Conservation (phyloP, 176 grass and related monocot genomes). For the Cenchrus americanus region DNA sequence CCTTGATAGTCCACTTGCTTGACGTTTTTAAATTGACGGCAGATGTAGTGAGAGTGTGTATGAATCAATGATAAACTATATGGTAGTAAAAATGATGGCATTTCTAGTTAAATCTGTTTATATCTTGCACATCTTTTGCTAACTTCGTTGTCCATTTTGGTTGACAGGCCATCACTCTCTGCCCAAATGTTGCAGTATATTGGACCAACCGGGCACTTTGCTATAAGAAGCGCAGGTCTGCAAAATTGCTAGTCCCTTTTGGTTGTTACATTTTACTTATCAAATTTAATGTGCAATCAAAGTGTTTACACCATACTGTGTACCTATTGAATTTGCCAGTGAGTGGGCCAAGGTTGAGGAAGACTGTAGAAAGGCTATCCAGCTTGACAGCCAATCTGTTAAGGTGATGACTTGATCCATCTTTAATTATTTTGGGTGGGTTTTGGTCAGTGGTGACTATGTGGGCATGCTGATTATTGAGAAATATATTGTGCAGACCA, state of each 20-base stretch:
- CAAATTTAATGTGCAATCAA: conserved; percentile 2
- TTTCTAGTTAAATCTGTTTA: neutral
- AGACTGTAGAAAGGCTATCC: conserved; percentile 81
- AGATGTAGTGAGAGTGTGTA: neutral
- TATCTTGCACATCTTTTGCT: conserved; percentile 5
- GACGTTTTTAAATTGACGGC: neutral
- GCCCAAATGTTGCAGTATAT: conserved; percentile 71
- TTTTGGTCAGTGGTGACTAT: conserved; percentile 10
- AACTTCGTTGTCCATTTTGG: conserved; percentile 46
- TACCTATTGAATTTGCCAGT: conserved; percentile 50
- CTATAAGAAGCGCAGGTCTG: conserved; percentile 81
- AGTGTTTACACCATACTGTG: conserved; percentile 31
- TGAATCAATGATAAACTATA: neutral
- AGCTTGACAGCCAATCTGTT: conserved; percentile 73
- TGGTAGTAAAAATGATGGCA: neutral
- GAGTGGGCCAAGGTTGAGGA: conserved; percentile 78
- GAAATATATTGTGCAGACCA: neutral
- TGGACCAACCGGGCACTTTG: conserved; percentile 88
- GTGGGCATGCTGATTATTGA: neutral
- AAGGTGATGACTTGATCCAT: conserved; percentile 56
- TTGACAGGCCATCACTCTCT: conserved; percentile 82
- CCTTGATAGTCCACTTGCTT: neutral
- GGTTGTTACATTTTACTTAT: conserved; percentile 28
- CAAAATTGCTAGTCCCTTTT: conserved; percentile 43
- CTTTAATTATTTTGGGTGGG: conserved; percentile 5